These are phyloP conservation scores for Arachis hypogaea DNA, from an alignment of 306 rosid genomes.

Conservation along the genomic window DNA sequence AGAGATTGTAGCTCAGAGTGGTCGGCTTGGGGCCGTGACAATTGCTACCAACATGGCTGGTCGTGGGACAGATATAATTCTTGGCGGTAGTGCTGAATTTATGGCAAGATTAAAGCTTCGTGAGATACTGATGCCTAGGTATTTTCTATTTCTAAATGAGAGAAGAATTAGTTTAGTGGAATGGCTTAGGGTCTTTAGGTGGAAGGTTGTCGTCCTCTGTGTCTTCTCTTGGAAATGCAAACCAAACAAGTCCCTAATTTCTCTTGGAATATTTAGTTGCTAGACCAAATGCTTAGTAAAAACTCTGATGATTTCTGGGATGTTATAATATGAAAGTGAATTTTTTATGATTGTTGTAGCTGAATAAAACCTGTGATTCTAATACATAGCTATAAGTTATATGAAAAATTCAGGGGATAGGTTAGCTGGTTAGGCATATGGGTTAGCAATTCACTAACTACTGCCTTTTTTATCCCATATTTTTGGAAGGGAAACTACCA, in stretches of 20 bases:
- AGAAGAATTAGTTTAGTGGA: conserved; percentile 10
- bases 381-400: conserved; percentile 24
- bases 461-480: neutral
- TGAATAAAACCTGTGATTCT: conserved; percentile 12
- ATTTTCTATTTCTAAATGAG: neutral
- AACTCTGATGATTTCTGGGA: conserved; percentile 24
- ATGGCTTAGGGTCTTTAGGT: conserved; percentile 1
- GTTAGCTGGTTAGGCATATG: conserved; percentile 11
- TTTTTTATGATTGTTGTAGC: conserved; percentile 3
- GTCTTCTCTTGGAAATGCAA: no score
- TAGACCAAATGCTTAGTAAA: conserved; percentile 15
- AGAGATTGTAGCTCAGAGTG: no score
- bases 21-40: no score
- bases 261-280: conserved; percentile 1
- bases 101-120: conserved; percentile 96
- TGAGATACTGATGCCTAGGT: conserved; percentile 97
- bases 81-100: conserved; percentile 98
- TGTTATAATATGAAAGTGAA: conserved; percentile 24
- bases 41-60: no score
- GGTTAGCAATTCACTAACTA: neutral
- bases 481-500: conserved; percentile 12
- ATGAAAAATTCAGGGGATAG: conserved; percentile 22
- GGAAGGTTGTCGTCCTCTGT: neutral
- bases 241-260: no score
- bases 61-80: conserved; percentile 9